A percentile compares a stretch with the other conserved stretches of the same genome.
These are phyloP conservation scores for Cladorrhinum samala DNA, from an alignment of 495 filamentous ascomycete genomes.

Conservation along the genomic window DNA sequence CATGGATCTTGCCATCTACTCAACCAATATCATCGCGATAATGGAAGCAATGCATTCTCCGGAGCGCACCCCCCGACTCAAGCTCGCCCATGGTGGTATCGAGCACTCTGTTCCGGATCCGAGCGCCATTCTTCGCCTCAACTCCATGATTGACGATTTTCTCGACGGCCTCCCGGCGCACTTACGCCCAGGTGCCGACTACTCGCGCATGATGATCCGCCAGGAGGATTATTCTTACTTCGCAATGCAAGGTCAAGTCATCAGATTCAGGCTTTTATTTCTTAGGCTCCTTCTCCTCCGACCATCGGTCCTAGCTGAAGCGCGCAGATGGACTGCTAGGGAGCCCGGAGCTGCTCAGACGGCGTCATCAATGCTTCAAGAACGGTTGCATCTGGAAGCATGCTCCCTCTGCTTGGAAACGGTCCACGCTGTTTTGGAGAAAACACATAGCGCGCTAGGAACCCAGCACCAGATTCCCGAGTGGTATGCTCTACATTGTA, in stretches of 20 bases:
- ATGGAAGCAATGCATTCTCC: conserved; percentile 3
- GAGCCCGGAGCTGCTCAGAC: neutral
- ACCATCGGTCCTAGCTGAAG: conserved; percentile 13
- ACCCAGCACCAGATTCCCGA: conserved; percentile 1
- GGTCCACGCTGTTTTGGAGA: conserved; percentile 15
- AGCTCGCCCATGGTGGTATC: neutral
- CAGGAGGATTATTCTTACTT: conserved; percentile 1
- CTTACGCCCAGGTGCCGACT: conserved; percentile 5
- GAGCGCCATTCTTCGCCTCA: conserved; percentile 7
- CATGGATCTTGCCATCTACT: conserved; percentile 1
- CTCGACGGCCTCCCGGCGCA: conserved; percentile 7
- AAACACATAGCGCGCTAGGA: conserved; percentile 11
- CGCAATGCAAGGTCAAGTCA: neutral
- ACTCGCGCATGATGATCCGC: neutral
- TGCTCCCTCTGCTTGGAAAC: conserved; percentile 13
- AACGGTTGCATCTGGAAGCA: conserved; percentile 15
- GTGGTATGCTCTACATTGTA: conserved; percentile 18
- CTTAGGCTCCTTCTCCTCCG: conserved; percentile 13
- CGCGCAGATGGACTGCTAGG: neutral
- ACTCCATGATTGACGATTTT: conserved; percentile 11
- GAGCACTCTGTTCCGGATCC: conserved; percentile 10
- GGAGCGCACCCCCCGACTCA: neutral
- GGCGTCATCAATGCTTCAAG: conserved; percentile 3
- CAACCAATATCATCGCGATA: neutral
- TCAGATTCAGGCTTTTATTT: conserved; percentile 4